These are phyloP conservation scores for Loxodes magnus DNA, from an alignment of 73 alveolate genomes.

Conservation along the genomic window DNA sequence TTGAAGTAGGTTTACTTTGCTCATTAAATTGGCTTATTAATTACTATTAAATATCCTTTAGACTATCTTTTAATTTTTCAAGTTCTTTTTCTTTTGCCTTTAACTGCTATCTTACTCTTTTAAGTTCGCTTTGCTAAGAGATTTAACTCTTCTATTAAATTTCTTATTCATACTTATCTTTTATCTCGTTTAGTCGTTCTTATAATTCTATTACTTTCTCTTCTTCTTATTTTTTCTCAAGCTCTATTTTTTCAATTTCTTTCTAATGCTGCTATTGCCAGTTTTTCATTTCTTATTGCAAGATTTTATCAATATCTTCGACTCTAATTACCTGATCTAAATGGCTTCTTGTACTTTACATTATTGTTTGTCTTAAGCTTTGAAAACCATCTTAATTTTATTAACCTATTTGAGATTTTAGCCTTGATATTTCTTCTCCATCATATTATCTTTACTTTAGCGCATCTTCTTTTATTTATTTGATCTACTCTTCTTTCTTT, in stretches of 20 bases:
- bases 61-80: constrained; percentile 10
- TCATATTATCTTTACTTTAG: constrained; percentile 42
- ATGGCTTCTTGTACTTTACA: neutral
- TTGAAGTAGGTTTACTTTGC: no score
- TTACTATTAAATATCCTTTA: constrained; percentile 5
- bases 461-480: constrained; percentile 43
- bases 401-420: neutral
- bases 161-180: neutral
- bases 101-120: neutral
- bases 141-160: neutral
- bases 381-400: neutral
- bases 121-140: constrained; percentile 10
- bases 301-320: constrained; percentile 7
- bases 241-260: neutral
- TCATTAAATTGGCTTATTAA: no score
- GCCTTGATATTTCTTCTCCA: constrained; percentile 13
- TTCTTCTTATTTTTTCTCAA: neutral
- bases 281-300: constrained; percentile 7
- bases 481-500: constrained; percentile 58
- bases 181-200: neutral
- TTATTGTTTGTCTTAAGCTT: neutral
- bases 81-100: constrained; percentile 16
- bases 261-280: neutral
- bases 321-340: neutral
- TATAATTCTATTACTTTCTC: constrained; percentile 5